Evolutionary conservation across 176 grass and related monocot genomes (phyloP).

Genomic region (Phoenix roebelenii): DNA sequence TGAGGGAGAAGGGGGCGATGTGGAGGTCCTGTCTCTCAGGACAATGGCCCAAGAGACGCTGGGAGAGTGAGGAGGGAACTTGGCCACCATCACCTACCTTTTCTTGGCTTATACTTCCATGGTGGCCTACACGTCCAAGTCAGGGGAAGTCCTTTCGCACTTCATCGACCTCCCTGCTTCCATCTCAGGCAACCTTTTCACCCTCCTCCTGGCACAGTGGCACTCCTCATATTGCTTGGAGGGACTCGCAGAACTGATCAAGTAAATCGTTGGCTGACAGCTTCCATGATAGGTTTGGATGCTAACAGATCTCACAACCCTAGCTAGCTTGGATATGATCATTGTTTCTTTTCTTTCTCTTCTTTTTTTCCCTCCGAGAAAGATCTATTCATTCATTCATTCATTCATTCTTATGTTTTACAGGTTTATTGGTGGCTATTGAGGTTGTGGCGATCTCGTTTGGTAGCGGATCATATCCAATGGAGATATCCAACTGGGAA

Average conservation of each 20-base stretch:
- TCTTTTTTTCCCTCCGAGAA: too few species aligned
- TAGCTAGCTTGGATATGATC: too few species aligned
- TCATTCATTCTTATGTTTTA: neutral
- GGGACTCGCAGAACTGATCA: conserved; percentile 50
- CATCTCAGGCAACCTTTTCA: conserved; percentile 48
- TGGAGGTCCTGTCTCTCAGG: conserved; percentile 64
- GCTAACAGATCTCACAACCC: too few species aligned
- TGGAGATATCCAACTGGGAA: conserved; percentile 47
- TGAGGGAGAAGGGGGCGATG: neutral
- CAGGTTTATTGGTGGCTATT: conserved; percentile 55
- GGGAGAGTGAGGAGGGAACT: conserved; percentile 63
- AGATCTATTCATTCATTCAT: neutral
- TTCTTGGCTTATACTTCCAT: conserved; percentile 70
- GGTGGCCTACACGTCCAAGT: conserved; percentile 76
- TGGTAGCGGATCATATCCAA: conserved; percentile 42
- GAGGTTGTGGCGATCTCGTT: conserved; percentile 44
- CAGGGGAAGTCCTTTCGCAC: conserved; percentile 58
- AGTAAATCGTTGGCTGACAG: conserved; percentile 62
- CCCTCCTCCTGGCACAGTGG: conserved; percentile 45
- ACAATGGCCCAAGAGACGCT: conserved; percentile 77
- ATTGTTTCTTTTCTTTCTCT: too few species aligned
- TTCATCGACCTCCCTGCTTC: conserved; percentile 41
- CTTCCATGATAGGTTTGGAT: conserved; percentile 51
- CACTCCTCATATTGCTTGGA: conserved; percentile 46
- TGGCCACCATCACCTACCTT: conserved; percentile 50